Evolutionary conservation across 345 rosid species (phyloP).

Genomic region (Boechera retrofracta): DNA sequence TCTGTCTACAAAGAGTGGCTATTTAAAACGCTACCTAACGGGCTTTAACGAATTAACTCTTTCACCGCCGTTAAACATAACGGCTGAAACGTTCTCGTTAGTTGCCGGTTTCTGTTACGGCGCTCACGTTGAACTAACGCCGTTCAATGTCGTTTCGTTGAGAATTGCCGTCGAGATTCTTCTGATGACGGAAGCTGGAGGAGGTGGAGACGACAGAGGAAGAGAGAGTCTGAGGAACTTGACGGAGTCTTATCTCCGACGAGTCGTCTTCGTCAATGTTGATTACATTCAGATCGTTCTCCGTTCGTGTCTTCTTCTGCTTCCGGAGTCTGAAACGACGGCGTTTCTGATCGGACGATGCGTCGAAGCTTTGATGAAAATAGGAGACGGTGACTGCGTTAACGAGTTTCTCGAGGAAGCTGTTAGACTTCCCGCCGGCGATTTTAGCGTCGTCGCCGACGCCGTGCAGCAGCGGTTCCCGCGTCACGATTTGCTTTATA

Average conservation of each 20-base stretch:
- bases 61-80: conserved; percentile 76
- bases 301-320: conserved; percentile 61
- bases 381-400: conserved; percentile 49
- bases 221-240: conserved; percentile 54
- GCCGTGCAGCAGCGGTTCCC: conserved; percentile 57
- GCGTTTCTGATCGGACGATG: conserved; percentile 64
- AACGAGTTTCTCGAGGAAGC: conserved; percentile 57
- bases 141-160: conserved; percentile 69
- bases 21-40: conserved; percentile 73
- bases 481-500: conserved; percentile 71
- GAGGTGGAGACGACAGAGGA: conserved; percentile 43
- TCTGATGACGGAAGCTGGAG: conserved; percentile 56
- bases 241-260: conserved; percentile 71
- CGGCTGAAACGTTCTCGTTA: conserved; percentile 68
- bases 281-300: conserved; percentile 60
- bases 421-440: conserved; percentile 49
- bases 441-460: conserved; percentile 58
- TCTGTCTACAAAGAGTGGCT: conserved; percentile 64
- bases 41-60: conserved; percentile 61
- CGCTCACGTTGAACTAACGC: conserved; percentile 58
- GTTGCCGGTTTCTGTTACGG: conserved; percentile 72
- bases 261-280: conserved; percentile 47
- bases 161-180: conserved; percentile 75
- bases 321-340: conserved; percentile 81
- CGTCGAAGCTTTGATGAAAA: conserved; percentile 52